A percentile compares a stretch with the other conserved stretches of the same genome.
These are phyloP conservation scores for Entomortierella parvispora DNA, from an alignment of 192 early-diverging fungal genomes.

Conservation along the genomic window DNA sequence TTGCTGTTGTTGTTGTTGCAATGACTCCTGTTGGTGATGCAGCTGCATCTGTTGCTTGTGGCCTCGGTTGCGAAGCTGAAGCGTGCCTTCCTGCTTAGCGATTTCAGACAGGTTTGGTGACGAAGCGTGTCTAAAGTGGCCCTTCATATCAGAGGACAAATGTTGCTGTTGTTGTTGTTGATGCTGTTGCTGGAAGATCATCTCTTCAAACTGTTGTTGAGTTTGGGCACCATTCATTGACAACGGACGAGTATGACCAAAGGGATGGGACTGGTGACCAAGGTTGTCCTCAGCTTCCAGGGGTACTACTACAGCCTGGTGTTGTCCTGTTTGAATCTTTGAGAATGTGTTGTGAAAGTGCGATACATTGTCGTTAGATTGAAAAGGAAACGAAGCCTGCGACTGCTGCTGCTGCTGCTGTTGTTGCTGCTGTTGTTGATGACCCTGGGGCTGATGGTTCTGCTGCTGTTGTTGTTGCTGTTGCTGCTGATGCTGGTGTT, in stretches of 20 bases:
- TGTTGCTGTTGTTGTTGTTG: constrained; percentile 22
- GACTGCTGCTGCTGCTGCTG: constrained; percentile 9
- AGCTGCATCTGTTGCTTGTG: constrained; percentile 15
- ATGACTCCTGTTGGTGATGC: constrained; percentile 14
- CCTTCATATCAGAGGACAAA: constrained; percentile 21
- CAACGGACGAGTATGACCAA: constrained; percentile 25
- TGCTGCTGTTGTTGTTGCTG: constrained; percentile 9
- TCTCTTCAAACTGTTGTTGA: constrained; percentile 42
- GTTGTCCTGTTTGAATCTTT: constrained; percentile 1
- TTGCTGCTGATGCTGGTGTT: constrained; percentile 5
- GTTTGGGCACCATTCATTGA: constrained; percentile 23
- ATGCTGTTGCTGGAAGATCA: constrained; percentile 30
- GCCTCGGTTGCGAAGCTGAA: background rate
- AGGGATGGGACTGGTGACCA: constrained; percentile 10
- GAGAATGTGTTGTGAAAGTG: background rate
- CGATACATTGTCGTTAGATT: constrained; percentile 11
- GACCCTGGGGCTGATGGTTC: constrained; percentile 1
- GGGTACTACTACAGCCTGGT: background rate
- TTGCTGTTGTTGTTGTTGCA: constrained; percentile 36
- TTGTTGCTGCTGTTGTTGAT: constrained; percentile 4
- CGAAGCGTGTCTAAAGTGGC: constrained; percentile 30
- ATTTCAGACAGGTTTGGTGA: constrained; percentile 43
- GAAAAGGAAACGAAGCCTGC: constrained; percentile 14
- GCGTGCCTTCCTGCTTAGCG: constrained; percentile 15
- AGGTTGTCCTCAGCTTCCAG: constrained; percentile 12